Conservation (phyloP, 306 rosid species). For the Castanea sativa region DNA sequence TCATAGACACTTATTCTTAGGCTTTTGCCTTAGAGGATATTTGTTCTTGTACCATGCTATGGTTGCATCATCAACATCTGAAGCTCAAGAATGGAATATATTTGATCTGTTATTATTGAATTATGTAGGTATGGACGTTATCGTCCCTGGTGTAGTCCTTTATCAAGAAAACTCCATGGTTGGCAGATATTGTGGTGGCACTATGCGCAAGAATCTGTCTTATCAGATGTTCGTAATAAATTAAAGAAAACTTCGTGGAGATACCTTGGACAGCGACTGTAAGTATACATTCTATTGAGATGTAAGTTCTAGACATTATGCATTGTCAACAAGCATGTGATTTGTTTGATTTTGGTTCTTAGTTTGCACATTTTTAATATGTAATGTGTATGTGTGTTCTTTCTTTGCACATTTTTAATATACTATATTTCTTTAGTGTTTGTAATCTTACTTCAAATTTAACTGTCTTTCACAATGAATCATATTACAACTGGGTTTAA, state of each 20-base stretch:
- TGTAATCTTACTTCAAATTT: constrained; percentile 7
- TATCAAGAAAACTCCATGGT: constrained; percentile 53
- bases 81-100: constrained; percentile 1
- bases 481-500: neutral
- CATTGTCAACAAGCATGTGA: neutral
- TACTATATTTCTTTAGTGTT: no score
- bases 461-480: neutral
- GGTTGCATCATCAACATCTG: neutral
- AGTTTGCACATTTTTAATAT: neutral
- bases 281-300: constrained; percentile 30
- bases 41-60: no score
- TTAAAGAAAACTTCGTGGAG: constrained; percentile 87
- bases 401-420: neutral
- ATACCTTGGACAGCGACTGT: constrained; percentile 84
- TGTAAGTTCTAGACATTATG: neutral
- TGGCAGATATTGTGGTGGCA: constrained; percentile 93
- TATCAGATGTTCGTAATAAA: constrained; percentile 76
- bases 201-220: constrained; percentile 85
- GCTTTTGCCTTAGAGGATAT: no score
- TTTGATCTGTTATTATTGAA: constrained; percentile 19
- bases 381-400: neutral
- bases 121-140: constrained; percentile 78
- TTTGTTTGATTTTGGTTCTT: neutral
- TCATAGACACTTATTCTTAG: no score
- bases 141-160: constrained; percentile 80